phyloP scores from a whole-genome alignment of 371 early-diverging fungal species.

The Mucor saturninus region DNA sequence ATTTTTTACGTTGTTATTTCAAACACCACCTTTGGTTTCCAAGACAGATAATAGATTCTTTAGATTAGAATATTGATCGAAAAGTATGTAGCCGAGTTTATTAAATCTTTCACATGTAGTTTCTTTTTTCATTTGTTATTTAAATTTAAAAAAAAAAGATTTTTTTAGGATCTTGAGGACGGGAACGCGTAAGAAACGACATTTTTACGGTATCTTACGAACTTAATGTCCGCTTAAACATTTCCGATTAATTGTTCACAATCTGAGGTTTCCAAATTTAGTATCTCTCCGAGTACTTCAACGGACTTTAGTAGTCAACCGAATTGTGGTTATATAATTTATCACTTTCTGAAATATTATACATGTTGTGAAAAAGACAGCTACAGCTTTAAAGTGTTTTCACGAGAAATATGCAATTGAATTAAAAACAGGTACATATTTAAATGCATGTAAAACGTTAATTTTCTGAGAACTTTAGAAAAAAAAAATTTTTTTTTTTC shows the following conservation, averaged over 20 bases:
- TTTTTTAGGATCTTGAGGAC: conserved; percentile 50
- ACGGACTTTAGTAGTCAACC: neutral
- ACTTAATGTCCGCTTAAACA: conserved; percentile 54
- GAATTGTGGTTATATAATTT: conserved; percentile 17
- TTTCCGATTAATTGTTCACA: conserved; percentile 45
- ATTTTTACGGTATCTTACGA: conserved; percentile 39
- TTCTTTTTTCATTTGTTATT: conserved; percentile 18
- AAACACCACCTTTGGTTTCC: neutral
- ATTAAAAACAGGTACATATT: too few species aligned
- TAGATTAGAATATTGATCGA: too few species aligned
- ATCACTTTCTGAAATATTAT: neutral
- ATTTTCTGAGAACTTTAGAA: too few species aligned
- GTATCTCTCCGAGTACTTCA: conserved; percentile 14
- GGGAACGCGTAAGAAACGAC: conserved; percentile 56
- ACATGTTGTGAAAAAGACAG: too few species aligned
- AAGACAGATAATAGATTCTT: neutral
- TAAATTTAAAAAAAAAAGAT: neutral
- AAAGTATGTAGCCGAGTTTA: too few species aligned
- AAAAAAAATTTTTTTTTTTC: too few species aligned
- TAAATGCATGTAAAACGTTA: too few species aligned
- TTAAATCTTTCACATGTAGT: neutral
- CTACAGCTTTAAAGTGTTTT: too few species aligned
- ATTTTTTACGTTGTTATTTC: neutral
- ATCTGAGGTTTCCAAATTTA: conserved; percentile 20
- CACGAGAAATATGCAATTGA: too few species aligned